Evolutionary conservation across 441 rosid genomes (phyloP), one percentile per base, ranked within the genome.

Genomic region (Gossypium gossypioides): DNA sequence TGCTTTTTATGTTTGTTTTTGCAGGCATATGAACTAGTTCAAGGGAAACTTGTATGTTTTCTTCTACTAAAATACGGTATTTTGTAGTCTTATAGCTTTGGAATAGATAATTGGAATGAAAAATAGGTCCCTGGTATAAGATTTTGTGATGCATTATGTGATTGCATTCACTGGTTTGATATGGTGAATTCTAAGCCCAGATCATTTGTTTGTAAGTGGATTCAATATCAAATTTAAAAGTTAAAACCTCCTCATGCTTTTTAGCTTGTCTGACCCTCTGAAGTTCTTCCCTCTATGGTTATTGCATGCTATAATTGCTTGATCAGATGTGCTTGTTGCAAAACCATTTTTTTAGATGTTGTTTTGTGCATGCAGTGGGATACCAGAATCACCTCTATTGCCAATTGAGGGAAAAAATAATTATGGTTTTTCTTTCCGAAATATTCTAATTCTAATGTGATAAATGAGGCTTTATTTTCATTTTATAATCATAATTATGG

Each of bases 21-120:
- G 81, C 89, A 91, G 97, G 97, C 91, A 6, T 89, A 89, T 69
- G 97, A 94, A 76, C 89, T 94, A 78, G 90, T 94, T 80, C 98
- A 91, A 85, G 98, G 97, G 32, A 80, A 82, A 56, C 92, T 83
- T 73, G 98, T 94, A 86, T 84, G 96, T 86, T 66, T 59, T 72
- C 77, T 44, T 24, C 2, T 52, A 71, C 57, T 25, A 57, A 18
- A 21, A 15, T 62, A 4, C 2, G 44, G 22, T 50, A 67, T 67
- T 50, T 2, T 34, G 18, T 48, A 0, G 25, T 67, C 54, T 48
- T 68, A 12, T 50, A 50, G 46, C 10, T 27, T 27, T 50, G 24
- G 8, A 50, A 50, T 67, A 0, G 59, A 68, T 50, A 16, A 68
- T 1, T 9, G 44, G 55, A 50, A 67, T 8, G 13, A 67, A 67